phyloP scores from a whole-genome alignment of 495 filamentous ascomycete genomes.

The Haplographium delicatum region DNA sequence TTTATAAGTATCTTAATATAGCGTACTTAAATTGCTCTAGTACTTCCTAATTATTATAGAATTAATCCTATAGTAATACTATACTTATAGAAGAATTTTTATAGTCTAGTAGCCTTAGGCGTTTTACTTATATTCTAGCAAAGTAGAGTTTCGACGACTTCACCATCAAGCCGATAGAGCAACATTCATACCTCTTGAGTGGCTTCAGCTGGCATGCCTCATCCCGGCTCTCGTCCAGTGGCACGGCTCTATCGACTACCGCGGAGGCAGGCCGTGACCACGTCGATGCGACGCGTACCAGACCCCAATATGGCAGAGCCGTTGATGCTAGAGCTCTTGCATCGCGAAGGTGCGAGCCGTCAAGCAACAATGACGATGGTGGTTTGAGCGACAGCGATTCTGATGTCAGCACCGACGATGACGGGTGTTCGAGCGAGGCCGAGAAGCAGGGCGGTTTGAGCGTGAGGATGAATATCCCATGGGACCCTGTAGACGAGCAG shows the following conservation, averaged over 20 bases:
- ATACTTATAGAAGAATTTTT: too few relatives aligned
- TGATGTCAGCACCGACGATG: neutral
- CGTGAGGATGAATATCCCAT: neutral
- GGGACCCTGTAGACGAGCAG: constrained; percentile 7
- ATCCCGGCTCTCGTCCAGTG: constrained; percentile 13
- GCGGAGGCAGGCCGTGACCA: neutral
- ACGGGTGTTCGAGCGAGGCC: constrained; percentile 7
- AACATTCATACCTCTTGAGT: constrained; percentile 19
- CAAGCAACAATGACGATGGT: constrained; percentile 10
- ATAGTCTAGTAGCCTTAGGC: too few relatives aligned
- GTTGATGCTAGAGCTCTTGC: constrained; percentile 7
- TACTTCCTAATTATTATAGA: too few relatives aligned
- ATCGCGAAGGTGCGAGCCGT: constrained; percentile 4
- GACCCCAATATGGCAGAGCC: constrained; percentile 13
- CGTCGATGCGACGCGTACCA: constrained; percentile 8
- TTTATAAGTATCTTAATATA: too few relatives aligned
- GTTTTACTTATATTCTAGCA: too few relatives aligned
- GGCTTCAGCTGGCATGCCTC: constrained; percentile 17
- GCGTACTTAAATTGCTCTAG: too few relatives aligned
- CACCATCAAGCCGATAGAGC: constrained; percentile 16
- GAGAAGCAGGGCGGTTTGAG: constrained; percentile 1
- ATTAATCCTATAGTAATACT: too few relatives aligned
- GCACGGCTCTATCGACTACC: constrained; percentile 9
- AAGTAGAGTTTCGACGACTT: too few relatives aligned
- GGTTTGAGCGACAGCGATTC: constrained; percentile 11